Percentiles rank a stretch among this genome's conserved stretches.
Conservation (phyloP, 352 stramenopile genomes). For the Globisporangium sylvaticum region DNA sequence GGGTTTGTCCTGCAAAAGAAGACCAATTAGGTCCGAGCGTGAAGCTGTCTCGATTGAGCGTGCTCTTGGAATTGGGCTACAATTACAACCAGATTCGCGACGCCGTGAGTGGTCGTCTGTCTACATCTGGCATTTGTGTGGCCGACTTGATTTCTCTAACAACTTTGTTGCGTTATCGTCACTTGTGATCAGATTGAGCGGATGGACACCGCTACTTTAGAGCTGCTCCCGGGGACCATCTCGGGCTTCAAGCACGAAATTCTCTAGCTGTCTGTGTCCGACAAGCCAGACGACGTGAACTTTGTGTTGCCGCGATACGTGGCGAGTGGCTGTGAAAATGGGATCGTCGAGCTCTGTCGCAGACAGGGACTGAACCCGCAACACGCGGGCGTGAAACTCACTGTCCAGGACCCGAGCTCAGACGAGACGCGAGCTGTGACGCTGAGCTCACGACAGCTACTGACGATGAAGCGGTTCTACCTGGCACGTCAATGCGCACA, state of each 20-base stretch:
- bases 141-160: not conserved
- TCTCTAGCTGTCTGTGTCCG: not conserved
- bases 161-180: not conserved
- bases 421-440: not conserved
- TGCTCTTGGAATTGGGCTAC: not conserved
- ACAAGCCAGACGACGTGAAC: not conserved
- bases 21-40: not conserved
- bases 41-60: not conserved
- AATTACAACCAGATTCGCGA: not conserved
- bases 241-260: not conserved
- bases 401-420: not conserved
- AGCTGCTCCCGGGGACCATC: not conserved
- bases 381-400: not conserved
- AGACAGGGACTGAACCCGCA: not conserved
- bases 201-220: not conserved
- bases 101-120: not conserved
- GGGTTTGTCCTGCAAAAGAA: not conserved
- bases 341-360: not conserved
- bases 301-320: constrained; percentile 6
- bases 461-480: not conserved
- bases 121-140: not conserved
- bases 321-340: not conserved
- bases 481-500: not conserved
- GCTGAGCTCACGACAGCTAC: not conserved
- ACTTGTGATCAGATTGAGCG: not conserved